phyloP scores from a whole-genome alignment of 179 eudicot genomes.

The Heliamphora pulchella region DNA sequence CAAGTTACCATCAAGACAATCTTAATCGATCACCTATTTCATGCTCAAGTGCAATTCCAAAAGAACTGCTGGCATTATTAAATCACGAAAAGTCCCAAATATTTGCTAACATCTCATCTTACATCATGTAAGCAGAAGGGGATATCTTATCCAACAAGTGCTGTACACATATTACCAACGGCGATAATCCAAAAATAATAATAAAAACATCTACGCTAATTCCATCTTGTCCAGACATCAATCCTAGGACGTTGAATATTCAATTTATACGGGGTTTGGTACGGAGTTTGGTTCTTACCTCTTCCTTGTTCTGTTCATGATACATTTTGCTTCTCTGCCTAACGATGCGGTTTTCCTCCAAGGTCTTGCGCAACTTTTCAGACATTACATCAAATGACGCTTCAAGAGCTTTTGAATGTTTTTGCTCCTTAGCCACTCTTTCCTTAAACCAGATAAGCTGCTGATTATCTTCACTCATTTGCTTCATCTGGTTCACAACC shows the following conservation, averaged over 20 bases:
- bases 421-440: constrained; percentile 48
- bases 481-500: constrained; percentile 54
- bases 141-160: background rate
- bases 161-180: background rate
- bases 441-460: constrained; percentile 47
- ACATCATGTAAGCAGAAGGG: background rate
- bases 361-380: constrained; percentile 44
- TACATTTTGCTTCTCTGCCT: constrained; percentile 47
- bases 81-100: constrained; percentile 1
- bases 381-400: constrained; percentile 37
- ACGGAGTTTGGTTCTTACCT: constrained; percentile 34
- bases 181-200: background rate
- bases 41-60: constrained; percentile 4
- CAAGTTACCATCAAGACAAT: background rate
- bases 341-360: constrained; percentile 47
- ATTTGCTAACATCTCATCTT: background rate
- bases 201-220: background rate
- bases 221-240: background rate
- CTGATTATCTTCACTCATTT: constrained; percentile 82
- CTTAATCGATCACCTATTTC: background rate
- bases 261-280: background rate
- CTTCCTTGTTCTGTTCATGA: constrained; percentile 56
- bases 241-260: background rate
- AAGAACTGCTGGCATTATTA: background rate
- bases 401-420: constrained; percentile 44